Evolutionary conservation across 192 early-diverging fungal genomes (phyloP).

Genomic region (Umbelopsis ramanniana): DNA sequence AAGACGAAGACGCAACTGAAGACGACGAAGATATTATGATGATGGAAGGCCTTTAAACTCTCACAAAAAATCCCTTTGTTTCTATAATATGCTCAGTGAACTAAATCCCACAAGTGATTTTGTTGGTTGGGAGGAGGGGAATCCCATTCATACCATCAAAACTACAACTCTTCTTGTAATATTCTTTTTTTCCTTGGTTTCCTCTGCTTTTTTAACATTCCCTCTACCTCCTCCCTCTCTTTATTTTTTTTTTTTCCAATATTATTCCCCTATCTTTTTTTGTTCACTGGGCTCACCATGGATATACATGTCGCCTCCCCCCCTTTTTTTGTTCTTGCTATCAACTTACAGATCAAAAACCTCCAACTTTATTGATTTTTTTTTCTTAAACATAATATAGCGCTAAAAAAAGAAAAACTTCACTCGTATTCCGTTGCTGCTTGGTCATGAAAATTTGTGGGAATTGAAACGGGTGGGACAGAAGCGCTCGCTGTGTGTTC

Average conservation of each 20-base stretch:
- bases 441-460: neutral
- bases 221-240: slow-evolving; percentile 15
- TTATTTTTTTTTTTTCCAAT: neutral
- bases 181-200: slow-evolving; percentile 23
- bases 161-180: slow-evolving; percentile 16
- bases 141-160: too few species aligned
- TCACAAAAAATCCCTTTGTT: slow-evolving; percentile 5
- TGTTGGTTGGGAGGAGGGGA: too few species aligned
- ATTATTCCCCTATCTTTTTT: neutral
- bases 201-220: slow-evolving; percentile 16
- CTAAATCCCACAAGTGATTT: neutral
- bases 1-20: slow-evolving; percentile 16
- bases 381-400: slow-evolving; percentile 1
- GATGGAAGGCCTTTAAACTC: slow-evolving; percentile 9
- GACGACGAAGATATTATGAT: slow-evolving; percentile 21
- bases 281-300: slow-evolving; percentile 5
- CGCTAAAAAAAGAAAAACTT: neutral
- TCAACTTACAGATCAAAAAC: slow-evolving; percentile 8
- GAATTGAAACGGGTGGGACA: neutral
- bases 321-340: neutral
- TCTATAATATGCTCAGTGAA: slow-evolving; percentile 25
- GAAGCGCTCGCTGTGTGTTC: neutral
- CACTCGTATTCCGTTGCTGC: neutral
- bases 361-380: neutral
- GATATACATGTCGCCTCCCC: neutral